These are phyloP conservation scores for Hanseniaspora jakobsenii DNA, from an alignment of 805 yeast species.

Conservation along the genomic window DNA sequence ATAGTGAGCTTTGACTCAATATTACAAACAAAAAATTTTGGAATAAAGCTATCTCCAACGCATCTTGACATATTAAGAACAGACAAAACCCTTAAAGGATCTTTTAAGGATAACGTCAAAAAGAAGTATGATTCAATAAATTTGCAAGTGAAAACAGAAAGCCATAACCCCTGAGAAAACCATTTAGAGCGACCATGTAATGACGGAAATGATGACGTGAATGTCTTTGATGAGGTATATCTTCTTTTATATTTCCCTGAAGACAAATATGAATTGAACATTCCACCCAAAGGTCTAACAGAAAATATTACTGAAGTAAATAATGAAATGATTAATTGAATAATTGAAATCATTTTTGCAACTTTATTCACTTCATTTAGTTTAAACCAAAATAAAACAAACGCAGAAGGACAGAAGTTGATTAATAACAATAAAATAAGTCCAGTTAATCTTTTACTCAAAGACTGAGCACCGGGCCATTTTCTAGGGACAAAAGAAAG, in stretches of 20 bases:
- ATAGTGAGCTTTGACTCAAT: conserved; percentile 48
- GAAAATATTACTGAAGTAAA: conserved; percentile 46
- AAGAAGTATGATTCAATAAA: conserved; percentile 69
- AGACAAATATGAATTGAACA: conserved; percentile 36
- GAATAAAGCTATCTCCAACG: conserved; percentile 37
- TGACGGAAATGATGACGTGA: conserved; percentile 47
- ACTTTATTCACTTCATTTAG: conserved; percentile 25
- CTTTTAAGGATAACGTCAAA: conserved; percentile 57
- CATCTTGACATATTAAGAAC: conserved; percentile 45
- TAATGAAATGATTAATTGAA: conserved; percentile 47
- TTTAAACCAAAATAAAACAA: conserved; percentile 33
- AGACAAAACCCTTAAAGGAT: conserved; percentile 59
- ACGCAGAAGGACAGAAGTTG: conserved; percentile 41
- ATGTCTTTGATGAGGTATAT: conserved; percentile 41
- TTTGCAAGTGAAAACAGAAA: conserved; percentile 53
- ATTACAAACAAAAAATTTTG: conserved; percentile 36
- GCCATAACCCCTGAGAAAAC: conserved; percentile 61
- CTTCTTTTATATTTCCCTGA: conserved; percentile 30
- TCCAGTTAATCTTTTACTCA: conserved; percentile 37
- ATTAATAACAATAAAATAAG: conserved; percentile 34
- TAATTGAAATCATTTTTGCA: conserved; percentile 35
- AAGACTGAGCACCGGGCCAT: conserved; percentile 61
- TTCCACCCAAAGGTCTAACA: conserved; percentile 45
- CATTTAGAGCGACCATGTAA: conserved; percentile 42
- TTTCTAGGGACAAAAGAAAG: conserved; percentile 52